Conservation (phyloP, 176 grass and related monocot genomes). For the Aegilops umbellulata region DNA sequence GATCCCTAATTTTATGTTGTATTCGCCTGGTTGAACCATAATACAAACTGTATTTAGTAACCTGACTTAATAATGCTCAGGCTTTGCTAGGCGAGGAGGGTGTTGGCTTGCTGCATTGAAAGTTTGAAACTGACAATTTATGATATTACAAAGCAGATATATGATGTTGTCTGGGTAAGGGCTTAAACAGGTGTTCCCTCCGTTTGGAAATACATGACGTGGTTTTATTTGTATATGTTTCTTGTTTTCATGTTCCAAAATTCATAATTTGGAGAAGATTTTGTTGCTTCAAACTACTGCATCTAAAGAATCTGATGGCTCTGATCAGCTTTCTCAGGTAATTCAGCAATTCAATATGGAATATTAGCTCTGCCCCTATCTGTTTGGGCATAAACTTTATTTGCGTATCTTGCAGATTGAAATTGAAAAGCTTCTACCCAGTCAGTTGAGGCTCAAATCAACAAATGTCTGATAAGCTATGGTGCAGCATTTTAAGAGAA, state of each 20-base stretch:
- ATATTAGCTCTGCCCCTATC: neutral
- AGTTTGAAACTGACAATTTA: too few relatives aligned
- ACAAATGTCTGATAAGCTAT: constrained; percentile 39
- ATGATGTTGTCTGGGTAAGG: too few relatives aligned
- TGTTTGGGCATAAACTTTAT: neutral
- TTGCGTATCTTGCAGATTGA: constrained; percentile 52
- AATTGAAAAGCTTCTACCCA: constrained; percentile 75
- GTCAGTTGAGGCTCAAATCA: constrained; percentile 70
- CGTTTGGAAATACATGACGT: too few relatives aligned
- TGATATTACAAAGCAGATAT: too few relatives aligned
- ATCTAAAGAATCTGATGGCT: constrained; percentile 55
- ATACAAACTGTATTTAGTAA: too few relatives aligned
- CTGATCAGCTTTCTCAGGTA: constrained; percentile 71
- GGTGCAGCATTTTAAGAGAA: neutral
- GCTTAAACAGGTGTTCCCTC: too few relatives aligned
- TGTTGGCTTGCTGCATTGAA: too few relatives aligned
- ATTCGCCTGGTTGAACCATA: too few relatives aligned
- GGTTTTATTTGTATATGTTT: constrained; percentile 8
- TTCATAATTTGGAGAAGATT: constrained; percentile 5
- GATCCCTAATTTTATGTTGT: too few relatives aligned
- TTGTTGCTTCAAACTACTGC: constrained; percentile 43
- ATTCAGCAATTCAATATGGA: neutral
- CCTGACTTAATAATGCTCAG: too few relatives aligned
- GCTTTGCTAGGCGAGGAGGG: too few relatives aligned
- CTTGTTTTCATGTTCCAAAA: constrained; percentile 14